Evolutionary conservation across 805 yeast species (phyloP).

Genomic region (Sugiyamaella lignohabitans): DNA sequence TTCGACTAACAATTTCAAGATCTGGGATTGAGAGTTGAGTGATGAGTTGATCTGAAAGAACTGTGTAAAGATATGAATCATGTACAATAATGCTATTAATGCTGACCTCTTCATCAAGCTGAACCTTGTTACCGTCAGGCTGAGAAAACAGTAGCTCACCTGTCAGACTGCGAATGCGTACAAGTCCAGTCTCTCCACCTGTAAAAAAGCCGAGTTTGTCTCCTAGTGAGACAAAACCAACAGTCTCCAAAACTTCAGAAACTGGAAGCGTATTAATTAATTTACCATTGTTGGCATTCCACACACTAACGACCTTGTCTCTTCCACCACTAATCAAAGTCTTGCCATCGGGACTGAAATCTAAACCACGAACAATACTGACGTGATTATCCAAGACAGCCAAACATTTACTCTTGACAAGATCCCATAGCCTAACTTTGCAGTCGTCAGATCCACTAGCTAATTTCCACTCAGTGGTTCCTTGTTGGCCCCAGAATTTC

Average conservation of each 20-base stretch:
- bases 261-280: conserved; percentile 64
- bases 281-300: conserved; percentile 41
- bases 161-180: conserved; percentile 2
- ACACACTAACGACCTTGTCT: conserved; percentile 66
- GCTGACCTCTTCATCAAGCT: conserved; percentile 55
- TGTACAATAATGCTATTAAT: conserved; percentile 49
- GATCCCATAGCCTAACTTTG: conserved; percentile 53
- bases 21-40: conserved; percentile 42
- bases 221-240: conserved; percentile 26
- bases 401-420: conserved; percentile 61
- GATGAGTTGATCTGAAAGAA: conserved; percentile 81
- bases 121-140: conserved; percentile 21
- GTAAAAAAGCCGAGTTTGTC: conserved; percentile 39
- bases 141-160: conserved; percentile 23
- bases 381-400: conserved; percentile 65
- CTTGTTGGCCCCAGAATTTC: conserved; percentile 64
- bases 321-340: conserved; percentile 78
- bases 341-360: conserved; percentile 48
- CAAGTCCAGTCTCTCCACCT: conserved; percentile 71
- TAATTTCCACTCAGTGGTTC: conserved; percentile 62
- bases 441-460: conserved; percentile 65
- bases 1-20: conserved; percentile 39
- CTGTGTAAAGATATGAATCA: conserved; percentile 38
- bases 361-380: conserved; percentile 81
- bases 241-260: conserved; percentile 42